Base-by-base conservation (phyloP, 805 yeast species). In the Priceomyces melissophilus region DNA sequence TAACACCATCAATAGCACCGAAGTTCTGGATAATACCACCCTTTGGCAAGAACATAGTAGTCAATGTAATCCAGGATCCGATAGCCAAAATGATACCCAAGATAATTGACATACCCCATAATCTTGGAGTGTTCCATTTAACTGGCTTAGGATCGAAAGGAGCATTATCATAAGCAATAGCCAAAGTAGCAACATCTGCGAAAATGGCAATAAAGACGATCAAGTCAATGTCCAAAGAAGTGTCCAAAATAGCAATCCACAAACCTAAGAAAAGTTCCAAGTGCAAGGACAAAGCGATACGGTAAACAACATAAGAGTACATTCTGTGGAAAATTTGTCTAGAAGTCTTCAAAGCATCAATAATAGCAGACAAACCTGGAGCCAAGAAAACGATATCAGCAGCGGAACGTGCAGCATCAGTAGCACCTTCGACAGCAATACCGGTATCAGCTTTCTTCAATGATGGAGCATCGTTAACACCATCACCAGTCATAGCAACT, bases 401-500 rank as follows among this genome's bases (percentile, higher is more conserved):
- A 73, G 96, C 96, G 61, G 95, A 87, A 78, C 93, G 82, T 55
- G 96, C 96, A 71, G 95, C 91, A 76, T 87, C 96, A 57, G 96
- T 85, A 61, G 96, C 90, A 83, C 96, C 96, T 78, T 88, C 96
- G 70, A 88, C 96, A 63, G 97, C 96, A 78, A 89, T 89, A 84
- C 97, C 97, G 49, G 75, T 69, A 61, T 69, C 75, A 53, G 95
- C 95, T 81, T 88, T 88, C 88, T 88, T 88, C 75, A 88, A 81
- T 53, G 96, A 88, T 63, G 96, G 96, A 61, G 96, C 96, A 75
- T 88, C 96, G 79, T 88, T 88, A 67, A 88, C 96, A 87, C 96
- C 96, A 69, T 88, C 96, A 85, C 96, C 96, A 78, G 96, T 88
- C 96, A 88, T 88, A 73, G 96, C 96, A 75, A 89, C 95, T 75